Base-by-base conservation (phyloP, 345 rosid species). In the Hibiscus syriacus region DNA sequence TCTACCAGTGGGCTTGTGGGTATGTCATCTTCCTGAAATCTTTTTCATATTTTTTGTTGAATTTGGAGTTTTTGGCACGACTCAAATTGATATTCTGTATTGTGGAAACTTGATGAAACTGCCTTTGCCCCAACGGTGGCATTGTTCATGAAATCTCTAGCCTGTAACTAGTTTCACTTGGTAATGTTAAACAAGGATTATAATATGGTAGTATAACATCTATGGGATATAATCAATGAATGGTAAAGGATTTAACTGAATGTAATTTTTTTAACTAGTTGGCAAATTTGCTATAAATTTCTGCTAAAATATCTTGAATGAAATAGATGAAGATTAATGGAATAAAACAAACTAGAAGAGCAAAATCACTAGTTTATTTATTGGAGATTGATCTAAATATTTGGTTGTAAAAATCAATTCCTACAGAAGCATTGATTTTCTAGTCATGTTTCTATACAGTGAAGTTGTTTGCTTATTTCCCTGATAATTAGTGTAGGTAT, bases 1-100 rank as follows among this genome's bases (percentile, higher is more conserved):
- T 87, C 23, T 85, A 82, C 72, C 87, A 89, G 57, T 92, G 98
- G 98, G 84, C 86, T 34, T 92, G 98, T 62, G 96, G 98, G 98
- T 92, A 78, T 60, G 90, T 79, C 72, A 23, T 4, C 30, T 54
- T 54, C 39, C 16, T 36, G 20, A 56, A n/a, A 16, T 55, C 13
- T 22, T 62, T 27, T 43, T 27, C 1, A 2, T 12, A 39, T 62
- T 22, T 62, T 6, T 59, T 26, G 46, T 20, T 41, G 52, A 38
- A 22, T n/a, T 61, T 14, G 43, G 19, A 34, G 43, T 17, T 58
- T 61, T 62, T 10, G 7, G 66, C 2, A 23, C 2, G 32, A n/a
- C 50, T 62, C 12, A 39, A 38, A 38, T 20, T 34, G 19, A 22
- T 59, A 19, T 39, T 22, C 7, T 61, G 30, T 48, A 39, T 6